phyloP scores from a whole-genome alignment of 306 rosid species.

The Hylodesmum podocarpum region DNA sequence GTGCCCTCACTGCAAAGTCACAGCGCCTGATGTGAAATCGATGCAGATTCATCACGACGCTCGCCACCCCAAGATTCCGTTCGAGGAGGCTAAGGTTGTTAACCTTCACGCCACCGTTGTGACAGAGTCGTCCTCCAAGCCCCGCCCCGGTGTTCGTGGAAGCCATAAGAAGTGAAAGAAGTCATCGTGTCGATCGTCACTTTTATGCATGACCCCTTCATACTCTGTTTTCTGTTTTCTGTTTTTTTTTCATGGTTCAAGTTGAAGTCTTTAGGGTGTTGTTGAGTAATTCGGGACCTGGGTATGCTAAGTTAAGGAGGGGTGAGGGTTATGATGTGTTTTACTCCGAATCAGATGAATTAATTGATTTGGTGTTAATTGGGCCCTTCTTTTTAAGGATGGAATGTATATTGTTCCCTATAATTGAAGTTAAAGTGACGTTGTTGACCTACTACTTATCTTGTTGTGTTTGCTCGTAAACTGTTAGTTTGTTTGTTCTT shows the following conservation, averaged over 20 bases:
- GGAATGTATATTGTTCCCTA: conserved; percentile 32
- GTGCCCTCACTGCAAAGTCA: conserved; percentile 88
- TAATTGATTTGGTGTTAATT: not conserved
- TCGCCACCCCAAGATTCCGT: conserved; percentile 80
- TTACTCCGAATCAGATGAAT: conserved; percentile 1
- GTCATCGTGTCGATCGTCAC: conserved; percentile 9
- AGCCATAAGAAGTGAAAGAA: conserved; percentile 89
- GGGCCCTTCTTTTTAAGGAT: conserved; percentile 27
- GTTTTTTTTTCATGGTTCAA: not conserved
- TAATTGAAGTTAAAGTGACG: conserved; percentile 11
- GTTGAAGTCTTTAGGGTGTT: conserved; percentile 1
- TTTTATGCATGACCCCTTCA: not conserved
- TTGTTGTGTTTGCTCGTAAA: not conserved
- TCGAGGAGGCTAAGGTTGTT: conserved; percentile 59
- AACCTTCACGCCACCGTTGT: conserved; percentile 47
- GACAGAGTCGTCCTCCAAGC: conserved; percentile 49
- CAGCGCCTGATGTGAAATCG: conserved; percentile 87
- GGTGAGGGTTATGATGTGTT: not conserved
- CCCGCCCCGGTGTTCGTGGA: conserved; percentile 84
- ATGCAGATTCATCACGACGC: conserved; percentile 99
- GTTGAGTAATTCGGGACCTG: conserved; percentile 15
- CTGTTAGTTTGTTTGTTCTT: not conserved
- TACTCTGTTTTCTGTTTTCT: not conserved
- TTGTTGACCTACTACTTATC: not conserved
- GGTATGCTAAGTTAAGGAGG: conserved; percentile 1